Evolutionary conservation across 2,329 filamentous ascomycete genomes (phyloP).

Genomic region (Sporothrix luriei): DNA sequence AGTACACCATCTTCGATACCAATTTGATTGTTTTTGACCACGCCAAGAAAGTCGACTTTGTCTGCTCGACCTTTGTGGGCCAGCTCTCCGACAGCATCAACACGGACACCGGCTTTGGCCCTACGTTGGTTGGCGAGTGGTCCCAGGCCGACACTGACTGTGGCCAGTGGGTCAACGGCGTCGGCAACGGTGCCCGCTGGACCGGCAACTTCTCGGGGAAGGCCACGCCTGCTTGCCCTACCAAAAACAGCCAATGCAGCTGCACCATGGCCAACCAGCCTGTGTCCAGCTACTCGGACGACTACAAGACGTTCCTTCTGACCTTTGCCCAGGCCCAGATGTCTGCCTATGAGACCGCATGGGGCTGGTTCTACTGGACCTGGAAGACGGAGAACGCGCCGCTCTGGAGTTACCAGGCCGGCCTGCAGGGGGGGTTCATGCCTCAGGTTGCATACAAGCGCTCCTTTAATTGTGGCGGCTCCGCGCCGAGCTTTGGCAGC

Average conservation of each 20-base stretch:
- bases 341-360: constrained; percentile 86
- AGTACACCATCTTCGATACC: constrained; percentile 97
- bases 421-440: constrained; percentile 75
- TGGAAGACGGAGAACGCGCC: constrained; percentile 72
- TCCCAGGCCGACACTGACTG: constrained; percentile 97
- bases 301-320: constrained; percentile 82
- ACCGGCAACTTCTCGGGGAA: constrained; percentile 78
- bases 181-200: constrained; percentile 86
- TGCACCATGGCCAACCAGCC: constrained; percentile 78
- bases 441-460: constrained; percentile 72
- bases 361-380: constrained; percentile 99
- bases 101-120: constrained; percentile 78
- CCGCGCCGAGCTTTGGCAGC: constrained; percentile 58
- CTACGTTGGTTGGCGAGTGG: constrained; percentile 95
- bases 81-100: constrained; percentile 75
- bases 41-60: constrained; percentile 79
- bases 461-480: constrained; percentile 66
- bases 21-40: constrained; percentile 82
- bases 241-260: constrained; percentile 64
- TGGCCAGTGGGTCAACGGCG: constrained; percentile 82
- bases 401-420: constrained; percentile 91
- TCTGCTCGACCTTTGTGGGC: constrained; percentile 84
- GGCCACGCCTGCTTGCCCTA: constrained; percentile 74
- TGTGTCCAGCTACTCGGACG: constrained; percentile 64
- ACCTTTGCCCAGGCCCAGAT: constrained; percentile 97